These are phyloP conservation scores for Colletotrichum phormii DNA, from an alignment of 2,329 filamentous ascomycete species.

Conservation along the genomic window DNA sequence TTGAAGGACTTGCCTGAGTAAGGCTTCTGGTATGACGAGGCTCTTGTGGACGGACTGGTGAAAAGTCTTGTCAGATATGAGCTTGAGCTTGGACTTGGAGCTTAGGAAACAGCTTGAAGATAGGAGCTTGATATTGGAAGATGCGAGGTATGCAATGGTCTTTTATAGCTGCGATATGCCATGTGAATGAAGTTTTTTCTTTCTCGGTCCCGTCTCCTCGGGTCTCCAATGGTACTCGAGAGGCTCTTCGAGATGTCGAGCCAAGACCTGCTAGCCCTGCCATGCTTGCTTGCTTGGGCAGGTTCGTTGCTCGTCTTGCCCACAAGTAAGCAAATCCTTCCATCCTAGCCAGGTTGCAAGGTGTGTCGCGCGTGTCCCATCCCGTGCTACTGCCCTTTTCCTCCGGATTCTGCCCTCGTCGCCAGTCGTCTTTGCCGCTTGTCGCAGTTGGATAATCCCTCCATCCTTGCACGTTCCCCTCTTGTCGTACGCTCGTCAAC, in stretches of 20 bases:
- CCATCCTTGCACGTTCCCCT: conserved; percentile 3
- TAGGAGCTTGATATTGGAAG: not conserved
- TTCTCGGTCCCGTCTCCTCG: not conserved
- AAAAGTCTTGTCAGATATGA: not conserved
- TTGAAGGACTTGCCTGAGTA: not conserved
- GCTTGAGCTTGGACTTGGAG: conserved; percentile 16
- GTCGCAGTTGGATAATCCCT: not conserved
- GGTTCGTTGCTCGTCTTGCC: not conserved
- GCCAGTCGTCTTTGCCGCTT: not conserved
- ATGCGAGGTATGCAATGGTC: not conserved
- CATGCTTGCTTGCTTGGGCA: conserved; percentile 16
- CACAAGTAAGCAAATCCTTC: conserved; percentile 12
- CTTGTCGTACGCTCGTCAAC: not conserved
- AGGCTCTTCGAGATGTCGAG: not conserved
- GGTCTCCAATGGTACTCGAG: not conserved
- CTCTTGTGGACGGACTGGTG: not conserved
- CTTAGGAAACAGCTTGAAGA: not conserved
- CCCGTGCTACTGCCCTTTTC: not conserved
- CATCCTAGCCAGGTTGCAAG: not conserved
- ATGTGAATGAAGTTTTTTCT: not conserved
- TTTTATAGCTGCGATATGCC: conserved; percentile 34
- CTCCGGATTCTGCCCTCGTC: not conserved
- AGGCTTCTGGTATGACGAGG: not conserved
- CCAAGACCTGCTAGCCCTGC: conserved; percentile 21
- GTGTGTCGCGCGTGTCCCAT: not conserved